These are phyloP conservation scores for Cyphellophora europaea DNA, from an alignment of 2,329 filamentous ascomycete genomes.

Conservation along the genomic window DNA sequence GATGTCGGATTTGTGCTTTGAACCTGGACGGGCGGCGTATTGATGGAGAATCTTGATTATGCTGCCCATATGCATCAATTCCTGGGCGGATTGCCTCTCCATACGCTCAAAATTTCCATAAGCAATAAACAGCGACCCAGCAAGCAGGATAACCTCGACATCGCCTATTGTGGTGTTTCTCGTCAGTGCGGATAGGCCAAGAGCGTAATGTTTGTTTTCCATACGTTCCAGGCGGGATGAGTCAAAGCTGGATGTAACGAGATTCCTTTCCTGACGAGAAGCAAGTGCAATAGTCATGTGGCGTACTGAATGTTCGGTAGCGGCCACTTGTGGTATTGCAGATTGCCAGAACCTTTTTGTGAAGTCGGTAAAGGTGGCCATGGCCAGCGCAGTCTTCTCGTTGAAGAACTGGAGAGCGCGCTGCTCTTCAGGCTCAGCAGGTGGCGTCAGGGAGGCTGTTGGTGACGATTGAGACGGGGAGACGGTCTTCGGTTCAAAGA, in stretches of 20 bases:
- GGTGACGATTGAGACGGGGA: too few species aligned
- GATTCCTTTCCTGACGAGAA: too few species aligned
- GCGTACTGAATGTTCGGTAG: neutral
- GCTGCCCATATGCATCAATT: neutral
- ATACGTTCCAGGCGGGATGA: too few species aligned
- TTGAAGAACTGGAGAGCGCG: neutral
- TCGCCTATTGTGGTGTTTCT: too few species aligned
- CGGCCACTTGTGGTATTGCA: neutral
- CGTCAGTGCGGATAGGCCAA: too few species aligned
- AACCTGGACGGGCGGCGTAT: neutral
- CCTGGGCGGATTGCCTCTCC: too few species aligned
- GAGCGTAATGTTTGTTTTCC: too few species aligned
- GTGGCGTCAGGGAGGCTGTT: neutral
- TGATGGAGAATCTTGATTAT: neutral
- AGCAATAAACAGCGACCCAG: too few species aligned
- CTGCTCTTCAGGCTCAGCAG: neutral
- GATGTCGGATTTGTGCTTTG: neutral
- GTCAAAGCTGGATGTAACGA: too few species aligned
- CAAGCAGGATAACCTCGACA: too few species aligned
- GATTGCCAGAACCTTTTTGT: neutral
- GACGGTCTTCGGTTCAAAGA: conserved; percentile 1
- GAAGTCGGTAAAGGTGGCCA: neutral
- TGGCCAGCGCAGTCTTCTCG: neutral
- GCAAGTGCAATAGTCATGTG: neutral
- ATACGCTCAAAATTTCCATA: too few species aligned